Evolutionary conservation across 768 basidiomycete genomes (phyloP).

Genomic region (Cyathus striatus): DNA sequence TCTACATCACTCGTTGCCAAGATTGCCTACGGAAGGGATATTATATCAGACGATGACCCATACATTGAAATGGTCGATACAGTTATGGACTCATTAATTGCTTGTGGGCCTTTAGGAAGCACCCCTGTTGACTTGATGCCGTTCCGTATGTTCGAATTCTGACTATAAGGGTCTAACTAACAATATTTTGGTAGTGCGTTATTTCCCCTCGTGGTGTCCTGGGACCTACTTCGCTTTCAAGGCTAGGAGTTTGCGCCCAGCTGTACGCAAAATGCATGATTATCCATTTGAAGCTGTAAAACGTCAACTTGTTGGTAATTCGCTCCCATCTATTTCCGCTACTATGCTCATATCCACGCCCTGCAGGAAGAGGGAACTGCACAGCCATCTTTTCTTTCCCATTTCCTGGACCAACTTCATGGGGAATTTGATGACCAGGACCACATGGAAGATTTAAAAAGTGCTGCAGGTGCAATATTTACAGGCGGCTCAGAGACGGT

Average conservation of each 20-base stretch:
- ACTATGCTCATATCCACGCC: not conserved
- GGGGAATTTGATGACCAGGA: constrained; percentile 2
- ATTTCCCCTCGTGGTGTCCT: constrained; percentile 34
- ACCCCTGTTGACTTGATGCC: constrained; percentile 13
- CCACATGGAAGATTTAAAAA: constrained; percentile 13
- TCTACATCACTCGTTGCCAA: not conserved
- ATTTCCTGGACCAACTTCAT: constrained; percentile 5
- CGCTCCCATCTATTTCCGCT: constrained; percentile 2
- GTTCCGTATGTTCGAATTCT: constrained; percentile 6
- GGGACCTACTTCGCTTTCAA: constrained; percentile 28
- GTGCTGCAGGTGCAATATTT: constrained; percentile 23
- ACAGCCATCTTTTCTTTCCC: constrained; percentile 11
- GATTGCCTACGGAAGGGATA: constrained; percentile 3
- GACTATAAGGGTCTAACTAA: not conserved
- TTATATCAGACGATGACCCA: constrained; percentile 2
- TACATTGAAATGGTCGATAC: constrained; percentile 7
- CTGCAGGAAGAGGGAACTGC: constrained; percentile 9
- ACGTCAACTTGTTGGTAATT: constrained; percentile 18
- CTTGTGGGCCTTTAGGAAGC: constrained; percentile 8
- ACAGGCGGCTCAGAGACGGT: constrained; percentile 33
- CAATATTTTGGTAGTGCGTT: constrained; percentile 20
- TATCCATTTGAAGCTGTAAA: constrained; percentile 23
- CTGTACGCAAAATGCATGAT: constrained; percentile 23
- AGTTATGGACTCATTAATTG: not conserved
- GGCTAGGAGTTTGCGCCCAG: constrained; percentile 22